These are phyloP conservation scores for Kalmusia sp. DNA, from an alignment of 2,329 filamentous ascomycete species.

Conservation along the genomic window DNA sequence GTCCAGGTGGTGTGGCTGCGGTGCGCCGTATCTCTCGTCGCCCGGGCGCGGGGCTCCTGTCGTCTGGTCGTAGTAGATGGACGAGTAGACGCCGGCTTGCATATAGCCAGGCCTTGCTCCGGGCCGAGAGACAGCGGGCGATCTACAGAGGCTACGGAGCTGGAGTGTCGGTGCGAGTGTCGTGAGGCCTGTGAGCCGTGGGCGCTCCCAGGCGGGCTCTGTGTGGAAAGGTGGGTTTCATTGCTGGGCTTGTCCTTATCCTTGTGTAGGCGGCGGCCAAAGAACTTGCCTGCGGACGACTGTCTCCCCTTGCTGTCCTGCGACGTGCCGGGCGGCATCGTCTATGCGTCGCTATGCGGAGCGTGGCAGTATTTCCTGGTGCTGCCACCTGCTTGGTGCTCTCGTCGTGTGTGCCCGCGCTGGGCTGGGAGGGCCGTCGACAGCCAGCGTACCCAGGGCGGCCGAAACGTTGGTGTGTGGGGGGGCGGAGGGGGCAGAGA, in stretches of 20 bases:
- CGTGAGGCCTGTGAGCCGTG: constrained; percentile 74
- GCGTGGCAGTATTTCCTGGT: too few relatives aligned
- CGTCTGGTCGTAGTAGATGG: constrained; percentile 84
- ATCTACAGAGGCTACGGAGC: constrained; percentile 68
- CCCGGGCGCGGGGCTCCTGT: constrained; percentile 75
- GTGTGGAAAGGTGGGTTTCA: constrained; percentile 61
- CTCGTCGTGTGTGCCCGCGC: constrained; percentile 3
- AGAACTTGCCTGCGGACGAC: constrained; percentile 83
- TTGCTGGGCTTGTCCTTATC: constrained; percentile 70
- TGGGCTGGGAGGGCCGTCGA: background rate
- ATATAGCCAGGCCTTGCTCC: constrained; percentile 70
- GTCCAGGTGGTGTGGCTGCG: constrained; percentile 82
- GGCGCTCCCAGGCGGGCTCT: constrained; percentile 68
- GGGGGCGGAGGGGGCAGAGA: background rate
- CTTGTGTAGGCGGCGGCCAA: constrained; percentile 79
- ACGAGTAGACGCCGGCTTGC: constrained; percentile 82
- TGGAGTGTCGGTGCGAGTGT: constrained; percentile 60
- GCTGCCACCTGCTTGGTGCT: background rate
- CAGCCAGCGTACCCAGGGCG: constrained; percentile 8
- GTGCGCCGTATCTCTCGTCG: constrained; percentile 72
- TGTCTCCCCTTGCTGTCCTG: constrained; percentile 75
- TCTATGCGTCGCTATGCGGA: constrained; percentile 20
- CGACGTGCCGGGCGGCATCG: constrained; percentile 64
- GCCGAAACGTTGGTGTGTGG: constrained; percentile 6
- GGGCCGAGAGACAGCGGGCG: constrained; percentile 67